phyloP scores from a whole-genome alignment of 2,329 filamentous ascomycete genomes.

The Neocucurbitaria cava region DNA sequence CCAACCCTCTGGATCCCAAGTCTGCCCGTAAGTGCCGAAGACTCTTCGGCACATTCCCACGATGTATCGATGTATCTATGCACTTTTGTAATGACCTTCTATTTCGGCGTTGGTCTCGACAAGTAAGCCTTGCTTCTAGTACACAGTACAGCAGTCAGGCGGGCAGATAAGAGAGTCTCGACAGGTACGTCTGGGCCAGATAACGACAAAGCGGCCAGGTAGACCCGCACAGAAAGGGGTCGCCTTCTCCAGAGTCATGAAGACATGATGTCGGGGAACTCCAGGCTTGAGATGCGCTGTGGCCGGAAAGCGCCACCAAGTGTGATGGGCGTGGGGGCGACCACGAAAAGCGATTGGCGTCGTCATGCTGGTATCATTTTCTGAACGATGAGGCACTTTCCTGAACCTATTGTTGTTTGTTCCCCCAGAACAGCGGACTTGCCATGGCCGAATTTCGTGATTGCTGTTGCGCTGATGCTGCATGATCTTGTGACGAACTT shows the following conservation, averaged over 20 bases:
- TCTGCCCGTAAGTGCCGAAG: conserved; percentile 30
- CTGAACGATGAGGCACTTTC: conserved; percentile 17
- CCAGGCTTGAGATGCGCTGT: conserved; percentile 19
- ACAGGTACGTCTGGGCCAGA: neutral
- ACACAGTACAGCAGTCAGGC: conserved; percentile 3
- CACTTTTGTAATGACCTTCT: conserved; percentile 9
- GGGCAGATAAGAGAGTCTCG: conserved; percentile 1
- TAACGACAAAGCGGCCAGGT: conserved; percentile 2
- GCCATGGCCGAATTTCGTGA: conserved; percentile 14
- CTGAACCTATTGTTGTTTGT: conserved; percentile 5
- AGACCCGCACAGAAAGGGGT: neutral
- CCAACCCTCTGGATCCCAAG: conserved; percentile 28
- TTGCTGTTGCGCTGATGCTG: conserved; percentile 29
- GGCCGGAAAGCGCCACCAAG: conserved; percentile 25
- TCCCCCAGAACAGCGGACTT: conserved; percentile 6
- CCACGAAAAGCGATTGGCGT: conserved; percentile 13
- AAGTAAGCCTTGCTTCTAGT: neutral
- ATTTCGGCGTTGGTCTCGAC: conserved; percentile 7
- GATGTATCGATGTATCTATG: conserved; percentile 5
- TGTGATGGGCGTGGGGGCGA: conserved; percentile 34
- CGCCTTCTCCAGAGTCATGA: neutral
- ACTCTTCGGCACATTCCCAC: conserved; percentile 17
- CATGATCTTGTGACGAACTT: conserved; percentile 36
- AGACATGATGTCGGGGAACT: conserved; percentile 23
- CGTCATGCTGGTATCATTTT: conserved; percentile 12